phyloP scores from a whole-genome alignment of 257 asterid genomes.

The Penstemon davidsonii region DNA sequence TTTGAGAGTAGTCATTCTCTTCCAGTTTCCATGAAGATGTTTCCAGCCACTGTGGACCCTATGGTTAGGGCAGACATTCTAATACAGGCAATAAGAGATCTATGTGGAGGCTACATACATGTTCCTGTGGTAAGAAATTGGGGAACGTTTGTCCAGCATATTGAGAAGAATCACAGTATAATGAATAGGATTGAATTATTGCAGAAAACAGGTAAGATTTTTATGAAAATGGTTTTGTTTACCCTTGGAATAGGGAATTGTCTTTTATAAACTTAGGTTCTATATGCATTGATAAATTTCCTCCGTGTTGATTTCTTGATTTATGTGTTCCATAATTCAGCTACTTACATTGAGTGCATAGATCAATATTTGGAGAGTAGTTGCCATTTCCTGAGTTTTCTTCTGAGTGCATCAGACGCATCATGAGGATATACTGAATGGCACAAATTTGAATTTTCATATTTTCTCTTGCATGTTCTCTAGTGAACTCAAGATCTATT shows the following conservation, averaged over 20 bases:
- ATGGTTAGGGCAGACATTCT: slow-evolving; percentile 79
- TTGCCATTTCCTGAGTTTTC: background rate
- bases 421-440: background rate
- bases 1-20: slow-evolving; percentile 51
- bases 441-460: background rate
- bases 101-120: slow-evolving; percentile 40
- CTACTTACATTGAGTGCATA: background rate
- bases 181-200: slow-evolving; percentile 63
- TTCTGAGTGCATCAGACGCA: background rate
- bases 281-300: no score
- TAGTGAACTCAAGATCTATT: background rate
- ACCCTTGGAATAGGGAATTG: background rate
- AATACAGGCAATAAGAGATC: slow-evolving; percentile 68
- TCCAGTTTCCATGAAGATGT: slow-evolving; percentile 72
- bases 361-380: slow-evolving; percentile 8
- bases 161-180: slow-evolving; percentile 68
- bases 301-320: background rate
- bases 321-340: background rate
- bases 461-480: background rate
- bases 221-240: background rate
- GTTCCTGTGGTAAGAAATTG: slow-evolving; percentile 39
- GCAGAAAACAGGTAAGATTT: slow-evolving; percentile 52
- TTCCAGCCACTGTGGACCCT: slow-evolving; percentile 94
- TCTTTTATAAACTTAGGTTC: background rate
- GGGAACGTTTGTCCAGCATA: slow-evolving; percentile 68